Evolutionary conservation across 495 filamentous ascomycete species (phyloP), one percentile per base, ranked within the genome.

Genomic region (Rhypophila decipiens): DNA sequence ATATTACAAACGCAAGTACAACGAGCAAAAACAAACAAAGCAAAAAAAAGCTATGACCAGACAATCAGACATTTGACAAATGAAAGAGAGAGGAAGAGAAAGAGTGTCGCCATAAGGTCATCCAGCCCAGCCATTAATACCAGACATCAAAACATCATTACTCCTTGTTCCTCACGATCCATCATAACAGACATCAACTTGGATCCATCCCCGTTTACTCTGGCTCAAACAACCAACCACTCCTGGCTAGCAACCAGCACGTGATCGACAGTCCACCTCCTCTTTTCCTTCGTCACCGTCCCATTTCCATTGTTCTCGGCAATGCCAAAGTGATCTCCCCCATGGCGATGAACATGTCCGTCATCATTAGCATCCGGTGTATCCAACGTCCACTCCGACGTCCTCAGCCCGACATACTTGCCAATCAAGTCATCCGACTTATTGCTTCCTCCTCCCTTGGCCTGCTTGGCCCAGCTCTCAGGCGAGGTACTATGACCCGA

Each of bases 371-470:
- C 19, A 5, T 11, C 38, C 2, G 31, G 39, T 10, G 21, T 17
- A 13, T 43, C 45, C 18, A 59, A 20, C 37, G 23, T 13, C 56
- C 56, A 59, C 39, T 59, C 56, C 45, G 41, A 55, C 34, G 53
- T 50, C 24, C 50, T 24, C 21, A 49, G 44, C 8, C 52, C 52
- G 5, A 59, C 56, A 46, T 56, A 59, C 20, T 20, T 49, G 11
- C 56, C 56, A 48, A 59, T 50, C 49, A 55, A 40, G n/a, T 59
- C 56, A 45, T 55, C 52, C 24, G 29, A 39, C 45, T 55, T 55
- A 18, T 41, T 47, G 39, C 51, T 42, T 15, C 47, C 43, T 17
- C 44, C 46, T 11, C 24, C 43, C 24, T 38, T 41, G 19, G 24
- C 45, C 2, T 27, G 23, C 42, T 50, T 50, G 8, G 42, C 39